Evolutionary conservation across 2,329 filamentous ascomycete genomes (phyloP), one percentile per base, ranked within the genome.

Genomic region (Diaporthe capsici): DNA sequence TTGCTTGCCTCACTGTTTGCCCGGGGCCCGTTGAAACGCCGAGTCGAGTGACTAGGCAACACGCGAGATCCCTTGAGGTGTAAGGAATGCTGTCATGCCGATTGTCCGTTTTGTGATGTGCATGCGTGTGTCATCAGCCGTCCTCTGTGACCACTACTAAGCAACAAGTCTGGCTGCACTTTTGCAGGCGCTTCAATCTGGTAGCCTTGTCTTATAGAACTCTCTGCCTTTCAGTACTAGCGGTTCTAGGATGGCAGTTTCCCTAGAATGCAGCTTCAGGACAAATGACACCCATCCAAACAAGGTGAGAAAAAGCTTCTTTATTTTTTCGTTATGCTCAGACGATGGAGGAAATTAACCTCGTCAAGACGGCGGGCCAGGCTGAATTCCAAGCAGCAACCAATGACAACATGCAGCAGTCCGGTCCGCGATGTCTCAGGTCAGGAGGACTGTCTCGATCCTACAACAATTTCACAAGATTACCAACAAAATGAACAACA

Each of bases 41-140:
- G 65, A 55, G 65, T 55, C 49, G 65, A 70, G 65, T 70, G 65
- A 70, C 65, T 53, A 68, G 65, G 65, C 47, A 68, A 25, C 65
- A 68, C 34, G 25, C 4, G 31, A 49, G 49, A 25, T 55, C 37
- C 34, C 65, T 25, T 44, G 34, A 28, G 34, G 31, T 13, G 49
- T 34, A 4, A 53, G n/a, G 65, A 25, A 55, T 70, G 34, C 65
- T 39, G 44, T 37, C 44, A 37, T 68, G 12, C 37, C 10, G 22
- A 39, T 37, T 51, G 47, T 6, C 65, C 31, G 22, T 34, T 34
- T 37, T 39, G 65, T 37, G 31, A 68, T 51, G 17, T 22, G 13
- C 47, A 15, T 63, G 61, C 5, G 34, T 63, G 39, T 70, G 49
- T 70, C 65, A 70, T 70, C 65, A 15, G 13, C 49, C 31, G n/a